These are phyloP conservation scores for Hansenula lynferdii DNA, from an alignment of 1,139 yeast genomes.

Conservation along the genomic window DNA sequence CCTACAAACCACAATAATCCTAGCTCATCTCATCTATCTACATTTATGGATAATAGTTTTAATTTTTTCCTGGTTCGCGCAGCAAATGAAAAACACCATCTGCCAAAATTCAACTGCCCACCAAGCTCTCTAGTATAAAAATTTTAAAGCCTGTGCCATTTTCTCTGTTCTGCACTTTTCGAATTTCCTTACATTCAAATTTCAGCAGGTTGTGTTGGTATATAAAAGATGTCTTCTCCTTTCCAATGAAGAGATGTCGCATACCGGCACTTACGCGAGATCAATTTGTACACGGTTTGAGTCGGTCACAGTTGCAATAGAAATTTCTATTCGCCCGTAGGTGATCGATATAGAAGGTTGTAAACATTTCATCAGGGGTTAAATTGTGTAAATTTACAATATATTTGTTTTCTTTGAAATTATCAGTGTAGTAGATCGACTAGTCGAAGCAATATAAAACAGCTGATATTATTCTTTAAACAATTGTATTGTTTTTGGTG, in stretches of 20 bases:
- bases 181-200: constrained; percentile 13
- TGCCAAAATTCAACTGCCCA: neutral
- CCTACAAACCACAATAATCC: no score
- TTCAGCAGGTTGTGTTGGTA: constrained; percentile 11
- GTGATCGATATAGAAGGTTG: constrained; percentile 26
- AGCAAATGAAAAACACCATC: no score
- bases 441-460: no score
- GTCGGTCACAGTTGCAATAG: constrained; percentile 19
- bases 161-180: neutral
- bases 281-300: constrained; percentile 23
- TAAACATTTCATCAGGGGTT: constrained; percentile 16
- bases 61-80: no score
- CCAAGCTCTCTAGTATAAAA: neutral
- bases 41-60: no score
- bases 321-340: constrained; percentile 12
- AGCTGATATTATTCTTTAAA: no score
- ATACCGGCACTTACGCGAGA: constrained; percentile 17
- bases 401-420: no score
- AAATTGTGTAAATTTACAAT: no score
- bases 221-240: neutral
- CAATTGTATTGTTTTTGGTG: no score
- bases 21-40: no score
- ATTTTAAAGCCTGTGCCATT: neutral
- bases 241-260: neutral
- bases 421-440: no score